A percentile compares a stretch with the other conserved stretches of the same genome.
Evolutionary conservation across 2,329 filamentous ascomycete species (phyloP).

Genomic region (Cryphonectria japonica): DNA sequence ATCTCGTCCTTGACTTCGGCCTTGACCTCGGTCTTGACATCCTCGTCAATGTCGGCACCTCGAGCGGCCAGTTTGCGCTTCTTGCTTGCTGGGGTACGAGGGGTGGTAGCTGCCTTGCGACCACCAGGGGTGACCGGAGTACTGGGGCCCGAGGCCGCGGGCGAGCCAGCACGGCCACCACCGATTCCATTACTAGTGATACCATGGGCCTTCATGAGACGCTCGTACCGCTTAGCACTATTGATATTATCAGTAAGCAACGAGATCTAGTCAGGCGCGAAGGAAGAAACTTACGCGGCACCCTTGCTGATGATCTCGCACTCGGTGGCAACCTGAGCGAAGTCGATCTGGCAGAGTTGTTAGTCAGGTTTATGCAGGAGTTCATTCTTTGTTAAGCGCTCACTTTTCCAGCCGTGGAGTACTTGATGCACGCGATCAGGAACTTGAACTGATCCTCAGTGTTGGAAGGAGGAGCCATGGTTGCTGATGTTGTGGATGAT

Average conservation of each 20-base stretch:
- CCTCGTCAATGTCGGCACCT: constrained; percentile 29
- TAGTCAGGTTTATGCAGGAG: constrained; percentile 27
- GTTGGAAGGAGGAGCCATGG: constrained; percentile 55
- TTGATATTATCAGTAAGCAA: background rate
- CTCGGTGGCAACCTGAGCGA: constrained; percentile 65
- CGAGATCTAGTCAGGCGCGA: background rate
- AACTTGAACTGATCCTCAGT: constrained; percentile 65
- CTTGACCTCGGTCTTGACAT: constrained; percentile 24
- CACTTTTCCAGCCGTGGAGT: constrained; percentile 64
- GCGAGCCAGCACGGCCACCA: constrained; percentile 29
- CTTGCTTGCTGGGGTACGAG: constrained; percentile 29
- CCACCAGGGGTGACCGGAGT: constrained; percentile 17
- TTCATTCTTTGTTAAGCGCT: constrained; percentile 25
- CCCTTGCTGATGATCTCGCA: constrained; percentile 66
- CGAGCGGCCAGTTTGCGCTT: constrained; percentile 31
- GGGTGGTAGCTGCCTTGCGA: constrained; percentile 21
- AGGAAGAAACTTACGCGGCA: constrained; percentile 64
- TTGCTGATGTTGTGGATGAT: constrained; percentile 30
- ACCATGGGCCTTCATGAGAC: constrained; percentile 63
- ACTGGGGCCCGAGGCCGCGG: constrained; percentile 23
- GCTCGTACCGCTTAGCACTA: constrained; percentile 71
- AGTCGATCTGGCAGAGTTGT: constrained; percentile 59
- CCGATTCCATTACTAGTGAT: constrained; percentile 41
- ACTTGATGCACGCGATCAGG: constrained; percentile 66
- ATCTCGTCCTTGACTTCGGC: constrained; percentile 23